These are phyloP conservation scores for Xylaria sp. DNA, from an alignment of 2,329 filamentous ascomycete genomes.

Conservation along the genomic window DNA sequence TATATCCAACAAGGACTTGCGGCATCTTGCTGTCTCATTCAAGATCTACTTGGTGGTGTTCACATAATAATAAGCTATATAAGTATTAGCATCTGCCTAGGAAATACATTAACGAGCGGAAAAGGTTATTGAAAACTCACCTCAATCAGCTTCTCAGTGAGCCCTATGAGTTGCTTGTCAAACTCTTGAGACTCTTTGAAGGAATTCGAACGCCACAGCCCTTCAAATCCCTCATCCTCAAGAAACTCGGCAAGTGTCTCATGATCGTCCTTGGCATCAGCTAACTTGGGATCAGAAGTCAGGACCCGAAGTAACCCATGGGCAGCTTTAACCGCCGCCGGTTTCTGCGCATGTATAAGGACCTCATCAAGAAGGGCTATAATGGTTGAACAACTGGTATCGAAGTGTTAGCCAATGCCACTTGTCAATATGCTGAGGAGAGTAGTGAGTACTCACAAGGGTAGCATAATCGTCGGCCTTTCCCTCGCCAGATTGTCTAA, in stretches of 20 bases:
- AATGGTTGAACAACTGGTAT: slow-evolving; percentile 64
- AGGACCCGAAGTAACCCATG: slow-evolving; percentile 70
- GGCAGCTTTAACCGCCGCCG: slow-evolving; percentile 68
- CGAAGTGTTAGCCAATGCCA: slow-evolving; percentile 37
- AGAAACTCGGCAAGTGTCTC: slow-evolving; percentile 64
- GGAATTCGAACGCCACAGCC: slow-evolving; percentile 69
- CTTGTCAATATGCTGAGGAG: background rate
- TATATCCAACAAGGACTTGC: background rate
- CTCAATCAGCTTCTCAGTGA: slow-evolving; percentile 72
- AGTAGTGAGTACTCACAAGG: slow-evolving; percentile 62
- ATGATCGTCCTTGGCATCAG: slow-evolving; percentile 59
- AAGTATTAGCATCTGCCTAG: slow-evolving; percentile 18
- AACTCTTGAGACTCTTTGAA: slow-evolving; percentile 62
- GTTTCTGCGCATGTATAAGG: slow-evolving; percentile 71
- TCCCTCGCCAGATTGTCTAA: slow-evolving; percentile 66
- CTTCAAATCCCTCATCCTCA: slow-evolving; percentile 70
- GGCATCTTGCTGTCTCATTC: background rate
- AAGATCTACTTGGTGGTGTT: slow-evolving; percentile 5
- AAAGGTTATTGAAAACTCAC: slow-evolving; percentile 53
- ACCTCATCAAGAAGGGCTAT: slow-evolving; percentile 70
- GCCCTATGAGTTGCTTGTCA: slow-evolving; percentile 62
- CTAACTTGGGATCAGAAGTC: slow-evolving; percentile 64
- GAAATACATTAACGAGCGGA: background rate
- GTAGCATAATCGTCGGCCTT: slow-evolving; percentile 66
- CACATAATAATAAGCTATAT: slow-evolving; percentile 40